Conservation (phyloP, 2,329 filamentous ascomycete genomes). For the Epichloe bromicola region DNA sequence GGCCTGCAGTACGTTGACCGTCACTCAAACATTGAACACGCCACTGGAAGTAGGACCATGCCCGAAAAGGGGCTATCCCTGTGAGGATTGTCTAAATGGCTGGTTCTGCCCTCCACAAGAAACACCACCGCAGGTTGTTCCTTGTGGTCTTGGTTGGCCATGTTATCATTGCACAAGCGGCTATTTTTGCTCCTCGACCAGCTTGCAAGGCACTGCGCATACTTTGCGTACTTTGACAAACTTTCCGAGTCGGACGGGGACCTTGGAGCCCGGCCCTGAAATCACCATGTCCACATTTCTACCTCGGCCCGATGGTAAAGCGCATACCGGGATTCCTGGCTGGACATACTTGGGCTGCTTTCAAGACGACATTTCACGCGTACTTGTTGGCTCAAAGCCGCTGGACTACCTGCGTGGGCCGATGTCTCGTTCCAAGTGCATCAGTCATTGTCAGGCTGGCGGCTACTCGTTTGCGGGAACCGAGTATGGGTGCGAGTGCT, state of each 20-base stretch:
- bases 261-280: neutral
- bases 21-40: neutral
- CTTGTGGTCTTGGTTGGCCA: conserved; percentile 19
- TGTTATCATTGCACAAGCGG: conserved; percentile 19
- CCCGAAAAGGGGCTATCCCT: conserved; percentile 15
- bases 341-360: conserved; percentile 22
- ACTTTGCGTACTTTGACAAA: neutral
- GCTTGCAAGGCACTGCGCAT: neutral
- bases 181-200: conserved; percentile 13
- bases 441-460: conserved; percentile 29
- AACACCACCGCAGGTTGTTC: conserved; percentile 16
- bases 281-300: neutral
- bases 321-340: conserved; percentile 1
- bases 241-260: neutral
- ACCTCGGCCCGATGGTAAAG: neutral
- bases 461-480: conserved; percentile 34
- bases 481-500: conserved; percentile 38
- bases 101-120: conserved; percentile 20
- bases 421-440: conserved; percentile 37
- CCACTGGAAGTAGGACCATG: conserved; percentile 9
- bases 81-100: conserved; percentile 17
- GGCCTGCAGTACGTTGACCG: neutral
- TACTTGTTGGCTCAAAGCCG: conserved; percentile 11
- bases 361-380: conserved; percentile 14
- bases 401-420: conserved; percentile 14